These are phyloP conservation scores for Hypoxylon sp. DNA, from an alignment of 2,329 filamentous ascomycete genomes.

Conservation along the genomic window DNA sequence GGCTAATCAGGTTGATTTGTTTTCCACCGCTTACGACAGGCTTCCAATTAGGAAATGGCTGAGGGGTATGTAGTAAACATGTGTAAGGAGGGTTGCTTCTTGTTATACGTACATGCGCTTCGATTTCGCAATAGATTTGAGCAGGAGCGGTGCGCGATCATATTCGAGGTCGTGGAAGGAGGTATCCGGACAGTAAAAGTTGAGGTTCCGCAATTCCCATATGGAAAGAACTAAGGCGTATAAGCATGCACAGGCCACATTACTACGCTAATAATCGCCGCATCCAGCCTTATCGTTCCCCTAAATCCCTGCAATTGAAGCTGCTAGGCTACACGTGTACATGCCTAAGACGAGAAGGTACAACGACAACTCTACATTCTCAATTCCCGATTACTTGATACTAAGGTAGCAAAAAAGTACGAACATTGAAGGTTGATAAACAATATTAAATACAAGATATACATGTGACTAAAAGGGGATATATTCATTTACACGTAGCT, in stretches of 20 bases:
- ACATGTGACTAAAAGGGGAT: too few species aligned
- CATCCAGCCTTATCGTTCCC: conserved; percentile 41
- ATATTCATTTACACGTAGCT: too few species aligned
- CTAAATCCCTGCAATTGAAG: conserved; percentile 12
- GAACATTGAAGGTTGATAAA: too few species aligned
- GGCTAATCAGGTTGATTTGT: conserved; percentile 13
- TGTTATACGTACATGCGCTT: conserved; percentile 32
- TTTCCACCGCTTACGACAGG: conserved; percentile 11
- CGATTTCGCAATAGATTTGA: conserved; percentile 11
- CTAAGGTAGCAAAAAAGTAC: too few species aligned
- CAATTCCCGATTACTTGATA: neutral
- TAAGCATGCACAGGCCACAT: conserved; percentile 34
- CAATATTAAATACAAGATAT: too few species aligned
- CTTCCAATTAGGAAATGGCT: conserved; percentile 2
- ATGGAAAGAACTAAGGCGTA: conserved; percentile 29
- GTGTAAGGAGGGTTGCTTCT: conserved; percentile 2
- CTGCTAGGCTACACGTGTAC: conserved; percentile 3
- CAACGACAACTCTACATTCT: too few species aligned
- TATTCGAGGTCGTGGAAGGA: conserved; percentile 34
- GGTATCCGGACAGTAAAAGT: conserved; percentile 40
- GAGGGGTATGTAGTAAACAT: neutral
- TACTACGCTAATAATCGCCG: conserved; percentile 32
- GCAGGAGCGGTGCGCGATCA: conserved; percentile 29
- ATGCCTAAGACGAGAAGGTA: neutral
- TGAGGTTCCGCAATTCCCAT: conserved; percentile 34